Conservation (phyloP, 2,329 filamentous ascomycete species). For the Penicillium carneum region DNA sequence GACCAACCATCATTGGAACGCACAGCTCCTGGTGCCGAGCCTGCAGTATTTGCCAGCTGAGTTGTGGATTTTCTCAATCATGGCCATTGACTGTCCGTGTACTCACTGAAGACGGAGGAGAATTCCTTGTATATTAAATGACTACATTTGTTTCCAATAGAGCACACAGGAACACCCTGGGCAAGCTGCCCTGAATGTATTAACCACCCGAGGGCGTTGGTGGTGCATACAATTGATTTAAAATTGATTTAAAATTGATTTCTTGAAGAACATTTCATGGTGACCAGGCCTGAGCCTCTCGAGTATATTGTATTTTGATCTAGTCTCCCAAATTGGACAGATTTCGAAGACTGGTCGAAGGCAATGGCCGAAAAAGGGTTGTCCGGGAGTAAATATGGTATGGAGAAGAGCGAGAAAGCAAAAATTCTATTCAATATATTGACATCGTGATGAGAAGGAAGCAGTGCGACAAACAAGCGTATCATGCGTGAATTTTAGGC, state of each 20-base stretch:
- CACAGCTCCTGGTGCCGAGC: not conserved
- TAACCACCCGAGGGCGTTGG: slow-evolving; percentile 13
- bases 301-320: not conserved
- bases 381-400: not conserved
- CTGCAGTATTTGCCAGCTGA: slow-evolving; percentile 1
- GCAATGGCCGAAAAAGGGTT: not conserved
- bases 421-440: slow-evolving; percentile 12
- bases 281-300: not conserved
- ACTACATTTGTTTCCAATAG: slow-evolving; percentile 20
- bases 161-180: slow-evolving; percentile 10
- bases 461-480: slow-evolving; percentile 27
- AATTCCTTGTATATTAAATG: slow-evolving; percentile 20
- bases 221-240: slow-evolving; percentile 10
- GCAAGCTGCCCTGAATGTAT: slow-evolving; percentile 8
- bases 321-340: not conserved
- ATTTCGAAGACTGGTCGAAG: not conserved
- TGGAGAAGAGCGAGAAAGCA: not conserved
- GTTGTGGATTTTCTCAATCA: not conserved
- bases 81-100: not conserved
- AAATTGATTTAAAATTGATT: not conserved
- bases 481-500: slow-evolving; percentile 23
- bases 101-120: not conserved
- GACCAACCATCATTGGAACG: not conserved
- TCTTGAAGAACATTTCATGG: not conserved
- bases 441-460: slow-evolving; percentile 15